Evolutionary conservation across 768 basidiomycete genomes (phyloP), one percentile per base, ranked within the genome.

Genomic region (Psilocybe subaeruginosa): DNA sequence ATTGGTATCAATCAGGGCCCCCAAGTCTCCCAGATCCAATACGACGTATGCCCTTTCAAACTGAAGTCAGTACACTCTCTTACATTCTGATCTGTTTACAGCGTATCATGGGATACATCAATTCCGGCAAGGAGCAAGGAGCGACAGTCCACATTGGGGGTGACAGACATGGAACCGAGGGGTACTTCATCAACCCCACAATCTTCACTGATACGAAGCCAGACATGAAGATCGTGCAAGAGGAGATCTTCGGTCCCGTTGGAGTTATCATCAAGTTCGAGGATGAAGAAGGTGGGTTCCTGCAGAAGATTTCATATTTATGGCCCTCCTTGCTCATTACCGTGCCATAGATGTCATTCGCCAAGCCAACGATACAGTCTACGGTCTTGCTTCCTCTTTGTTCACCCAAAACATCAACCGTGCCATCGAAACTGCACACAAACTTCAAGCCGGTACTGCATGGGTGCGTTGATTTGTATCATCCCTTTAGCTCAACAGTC

Each of bases 331-430:
- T 31, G 50, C 11, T 53, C 8, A 35, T 53, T 12, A 16, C n/a
- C 8, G 41, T 61, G 27, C 27, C 11, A 23, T n/a, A 65, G 89
- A 91, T 59, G 87, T 87, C 41, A 75, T 92, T 66, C 74, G 72
- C 50, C 82, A 85, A 69, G 97, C 94, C 29, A 99, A 99, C 75
- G 89, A 97, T 71, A 90, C 92, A 62, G 58, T 59, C 29, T 97
- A 95, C 73, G 96, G 96, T 60, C 85, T 97, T 48, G 94, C 93
- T 12, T 88, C 91, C 2, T 90, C 91, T 7, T 87, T 99, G 56
- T 97, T 95, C 81, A 88, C 91, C 37, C 80, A 85, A 69, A 82
- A 96, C 74, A 74, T 97, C 77, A 85, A 83, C 65, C 82, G 89
- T 29, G 93, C 92, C 0, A 75, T 96, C 56, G 76, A 78, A 60